These are phyloP conservation scores for Domatiomyces globalis DNA, from an alignment of 2,329 filamentous ascomycete genomes.

Conservation along the genomic window DNA sequence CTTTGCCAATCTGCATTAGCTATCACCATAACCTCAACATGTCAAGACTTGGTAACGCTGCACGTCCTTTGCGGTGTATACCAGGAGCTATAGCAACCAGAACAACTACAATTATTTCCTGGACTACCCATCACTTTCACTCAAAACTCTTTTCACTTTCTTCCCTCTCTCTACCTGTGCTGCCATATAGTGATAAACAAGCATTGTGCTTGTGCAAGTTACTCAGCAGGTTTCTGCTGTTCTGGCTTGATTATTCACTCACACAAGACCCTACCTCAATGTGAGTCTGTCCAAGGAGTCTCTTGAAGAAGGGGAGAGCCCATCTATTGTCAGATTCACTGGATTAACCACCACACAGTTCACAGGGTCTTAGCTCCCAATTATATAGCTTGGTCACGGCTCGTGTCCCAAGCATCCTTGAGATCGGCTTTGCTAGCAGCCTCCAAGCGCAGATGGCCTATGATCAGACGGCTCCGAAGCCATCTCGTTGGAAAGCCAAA, in stretches of 20 bases:
- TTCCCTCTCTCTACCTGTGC: background rate
- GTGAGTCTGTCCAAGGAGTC: background rate
- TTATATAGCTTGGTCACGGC: background rate
- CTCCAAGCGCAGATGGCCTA: background rate
- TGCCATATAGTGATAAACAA: background rate
- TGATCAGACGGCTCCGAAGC: background rate
- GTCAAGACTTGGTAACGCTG: no score
- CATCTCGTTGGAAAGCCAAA: background rate
- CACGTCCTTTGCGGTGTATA: background rate
- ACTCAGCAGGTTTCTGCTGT: background rate
- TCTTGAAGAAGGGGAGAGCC: no score
- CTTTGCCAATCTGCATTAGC: background rate
- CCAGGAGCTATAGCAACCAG: background rate
- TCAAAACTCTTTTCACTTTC: background rate
- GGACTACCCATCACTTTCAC: background rate
- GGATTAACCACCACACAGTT: background rate
- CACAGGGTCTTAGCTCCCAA: background rate
- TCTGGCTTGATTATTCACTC: background rate
- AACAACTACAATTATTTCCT: background rate
- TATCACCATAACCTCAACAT: background rate
- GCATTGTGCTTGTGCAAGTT: background rate
- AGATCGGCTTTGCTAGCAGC: background rate
- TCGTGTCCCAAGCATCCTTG: background rate
- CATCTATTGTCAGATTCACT: background rate
- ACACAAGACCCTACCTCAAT: background rate